These are phyloP conservation scores for Cutaneotrichosporon mucoides DNA, from an alignment of 1,284 basidiomycete genomes.

Conservation along the genomic window DNA sequence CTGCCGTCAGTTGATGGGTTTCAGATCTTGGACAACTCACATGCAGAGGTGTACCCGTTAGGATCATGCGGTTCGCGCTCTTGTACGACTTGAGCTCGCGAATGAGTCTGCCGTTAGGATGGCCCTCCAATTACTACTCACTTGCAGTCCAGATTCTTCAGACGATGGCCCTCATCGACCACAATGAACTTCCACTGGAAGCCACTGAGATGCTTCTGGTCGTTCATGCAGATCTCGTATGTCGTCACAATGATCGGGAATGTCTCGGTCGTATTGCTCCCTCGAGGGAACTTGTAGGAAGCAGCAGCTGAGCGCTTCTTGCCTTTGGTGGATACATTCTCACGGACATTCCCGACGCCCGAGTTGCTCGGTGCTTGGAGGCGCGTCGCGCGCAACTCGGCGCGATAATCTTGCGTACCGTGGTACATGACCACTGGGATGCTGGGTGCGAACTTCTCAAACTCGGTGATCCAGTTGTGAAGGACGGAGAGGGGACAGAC, in stretches of 20 bases:
- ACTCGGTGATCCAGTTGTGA: conserved; percentile 89
- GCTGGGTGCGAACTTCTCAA: conserved; percentile 71
- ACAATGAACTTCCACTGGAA: conserved; percentile 86
- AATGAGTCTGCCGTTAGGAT: conserved; percentile 57
- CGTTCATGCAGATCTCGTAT: conserved; percentile 88
- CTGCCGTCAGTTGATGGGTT: conserved; percentile 48
- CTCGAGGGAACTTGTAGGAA: conserved; percentile 4
- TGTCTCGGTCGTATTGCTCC: conserved; percentile 33
- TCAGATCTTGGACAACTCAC: conserved; percentile 51
- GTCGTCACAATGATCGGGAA: conserved; percentile 67
- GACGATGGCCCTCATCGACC: conserved; percentile 89
- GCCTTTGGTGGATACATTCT: conserved; percentile 19
- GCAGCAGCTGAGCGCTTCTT: conserved; percentile 13
- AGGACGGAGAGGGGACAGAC: conserved; percentile 89
- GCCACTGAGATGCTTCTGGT: conserved; percentile 62
- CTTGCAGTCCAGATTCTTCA: conserved; percentile 89
- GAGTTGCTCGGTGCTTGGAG: conserved; percentile 31
- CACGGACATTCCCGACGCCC: conserved; percentile 23
- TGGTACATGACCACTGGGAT: conserved; percentile 77
- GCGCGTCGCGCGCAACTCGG: conserved; percentile 62
- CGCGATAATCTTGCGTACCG: conserved; percentile 71
- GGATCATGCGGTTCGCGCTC: conserved; percentile 80
- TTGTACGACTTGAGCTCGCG: conserved; percentile 84
- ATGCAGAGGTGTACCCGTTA: conserved; percentile 90
- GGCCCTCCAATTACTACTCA: conserved; percentile 12